Evolutionary conservation across 768 basidiomycete species (phyloP), one percentile per base, ranked within the genome.

Genomic region (Royoungia palumana): DNA sequence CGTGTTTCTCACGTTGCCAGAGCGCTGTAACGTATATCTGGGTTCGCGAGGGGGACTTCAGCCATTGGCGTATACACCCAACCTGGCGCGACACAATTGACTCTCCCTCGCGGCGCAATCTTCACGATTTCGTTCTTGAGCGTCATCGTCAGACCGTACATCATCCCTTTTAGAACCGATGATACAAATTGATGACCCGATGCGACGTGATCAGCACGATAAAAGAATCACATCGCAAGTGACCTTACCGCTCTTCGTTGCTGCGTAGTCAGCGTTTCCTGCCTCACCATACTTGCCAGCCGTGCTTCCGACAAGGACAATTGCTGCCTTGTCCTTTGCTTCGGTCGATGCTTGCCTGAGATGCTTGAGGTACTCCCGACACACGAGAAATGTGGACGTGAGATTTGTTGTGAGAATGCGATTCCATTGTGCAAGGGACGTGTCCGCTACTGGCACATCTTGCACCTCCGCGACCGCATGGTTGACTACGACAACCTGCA

Each of bases 111-210:
- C 0, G 85, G 81, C 0, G 85, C 84, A 46, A 87, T 76, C 63
- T 79, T 79, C 34, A 88, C 85, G 44, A 88, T 87, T 64, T 87
- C 86, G 58, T 87, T 88, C 69, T 88, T 88, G 54, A 87, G 73
- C 3, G 79, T 73, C 53, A 82, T 66, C 12, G 77, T 76, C 22
- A 88, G 61, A 4, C 85, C 87, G 54, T 85, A 84, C 84, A 85
- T 85, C 69, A 85, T 73, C 5, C 78, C 83, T 83, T 21, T 24
- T 21, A 34, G n/a, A 27, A 34, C 20, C 21, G 24, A 27, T 8
- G 24, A 5, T 8, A 25, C 24, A 4, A 8, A 25, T 8, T n/a
- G 24, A 25, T 25, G 24, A 25, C 8, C 24, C 24, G 24, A 25
- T 8, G 24, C 24, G 24, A 4, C 34, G 45, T 10, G 5, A 20